These are phyloP conservation scores for Rhynchospora tenuis DNA, from an alignment of 176 grass and related monocot species.

Conservation along the genomic window DNA sequence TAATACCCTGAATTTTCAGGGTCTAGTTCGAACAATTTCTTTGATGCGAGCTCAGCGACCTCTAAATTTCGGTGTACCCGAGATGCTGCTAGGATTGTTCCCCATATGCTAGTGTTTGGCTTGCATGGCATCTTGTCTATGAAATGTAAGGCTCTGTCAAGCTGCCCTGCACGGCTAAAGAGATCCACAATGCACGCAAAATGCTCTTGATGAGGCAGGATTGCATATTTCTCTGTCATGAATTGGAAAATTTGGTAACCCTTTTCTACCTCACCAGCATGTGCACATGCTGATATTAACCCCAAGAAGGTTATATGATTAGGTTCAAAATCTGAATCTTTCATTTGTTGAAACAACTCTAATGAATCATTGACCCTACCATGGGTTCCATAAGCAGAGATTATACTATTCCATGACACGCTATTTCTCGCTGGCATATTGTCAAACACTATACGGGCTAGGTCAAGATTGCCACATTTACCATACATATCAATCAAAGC, in stretches of 20 bases:
- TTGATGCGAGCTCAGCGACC: conserved; percentile 61
- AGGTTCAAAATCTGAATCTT: conserved; percentile 51
- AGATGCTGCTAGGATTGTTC: conserved; percentile 70
- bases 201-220: conserved; percentile 63
- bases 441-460: conserved; percentile 58
- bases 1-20: conserved; percentile 84
- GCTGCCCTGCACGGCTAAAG: conserved; percentile 61
- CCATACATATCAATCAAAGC: conserved; percentile 86
- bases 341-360: conserved; percentile 51
- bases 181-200: conserved; percentile 77
- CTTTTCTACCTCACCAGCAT: conserved; percentile 68
- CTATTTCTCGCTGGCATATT: conserved; percentile 65
- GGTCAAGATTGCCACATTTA: conserved; percentile 64
- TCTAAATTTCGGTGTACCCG: conserved; percentile 55
- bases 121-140: conserved; percentile 64
- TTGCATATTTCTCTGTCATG: conserved; percentile 52
- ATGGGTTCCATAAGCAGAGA: conserved; percentile 73
- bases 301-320: conserved; percentile 81
- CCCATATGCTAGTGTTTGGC: conserved; percentile 82
- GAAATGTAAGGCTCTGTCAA: conserved; percentile 61
- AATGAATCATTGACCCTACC: conserved; percentile 63
- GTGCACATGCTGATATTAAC: conserved; percentile 77
- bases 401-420: conserved; percentile 91
- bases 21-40: conserved; percentile 61
- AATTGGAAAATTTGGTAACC: conserved; percentile 47